Evolutionary conservation across 306 rosid species (phyloP).

Genomic region (Adenanthera pavonina): DNA sequence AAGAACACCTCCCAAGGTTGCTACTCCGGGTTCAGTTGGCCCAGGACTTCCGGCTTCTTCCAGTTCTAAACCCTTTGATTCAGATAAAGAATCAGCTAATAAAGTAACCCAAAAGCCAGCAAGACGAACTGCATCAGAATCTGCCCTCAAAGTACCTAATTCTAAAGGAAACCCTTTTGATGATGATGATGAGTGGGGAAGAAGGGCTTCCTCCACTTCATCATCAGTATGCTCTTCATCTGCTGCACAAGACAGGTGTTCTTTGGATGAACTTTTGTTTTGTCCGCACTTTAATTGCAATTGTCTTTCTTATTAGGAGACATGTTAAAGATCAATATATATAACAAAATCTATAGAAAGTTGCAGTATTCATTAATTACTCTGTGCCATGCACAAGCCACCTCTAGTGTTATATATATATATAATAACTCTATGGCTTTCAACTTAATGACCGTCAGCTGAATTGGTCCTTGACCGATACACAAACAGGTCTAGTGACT

Average conservation of each 20-base stretch:
- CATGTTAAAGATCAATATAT: neutral
- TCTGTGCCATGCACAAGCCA: no score
- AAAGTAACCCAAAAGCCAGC: neutral
- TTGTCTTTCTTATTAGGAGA: neutral
- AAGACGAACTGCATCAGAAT: neutral
- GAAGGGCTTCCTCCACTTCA: neutral
- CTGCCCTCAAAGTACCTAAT: neutral
- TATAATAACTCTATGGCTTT: neutral
- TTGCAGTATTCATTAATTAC: no score
- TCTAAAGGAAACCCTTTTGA: conserved; percentile 7
- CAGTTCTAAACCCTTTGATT: conserved; percentile 7
- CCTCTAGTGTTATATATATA: no score
- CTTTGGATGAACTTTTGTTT: neutral
- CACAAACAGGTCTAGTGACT: neutral
- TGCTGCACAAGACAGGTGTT: neutral
- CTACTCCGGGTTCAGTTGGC: neutral
- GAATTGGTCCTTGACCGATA: neutral
- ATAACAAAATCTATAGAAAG: no score
- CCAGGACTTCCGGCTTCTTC: neutral
- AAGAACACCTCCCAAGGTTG: conserved; percentile 5
- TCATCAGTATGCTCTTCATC: neutral
- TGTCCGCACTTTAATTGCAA: neutral
- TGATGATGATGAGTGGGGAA: neutral
- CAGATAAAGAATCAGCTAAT: neutral
- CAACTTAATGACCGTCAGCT: neutral